Base-by-base conservation (phyloP, 1,284 basidiomycete genomes). In the Meira nashicola region DNA sequence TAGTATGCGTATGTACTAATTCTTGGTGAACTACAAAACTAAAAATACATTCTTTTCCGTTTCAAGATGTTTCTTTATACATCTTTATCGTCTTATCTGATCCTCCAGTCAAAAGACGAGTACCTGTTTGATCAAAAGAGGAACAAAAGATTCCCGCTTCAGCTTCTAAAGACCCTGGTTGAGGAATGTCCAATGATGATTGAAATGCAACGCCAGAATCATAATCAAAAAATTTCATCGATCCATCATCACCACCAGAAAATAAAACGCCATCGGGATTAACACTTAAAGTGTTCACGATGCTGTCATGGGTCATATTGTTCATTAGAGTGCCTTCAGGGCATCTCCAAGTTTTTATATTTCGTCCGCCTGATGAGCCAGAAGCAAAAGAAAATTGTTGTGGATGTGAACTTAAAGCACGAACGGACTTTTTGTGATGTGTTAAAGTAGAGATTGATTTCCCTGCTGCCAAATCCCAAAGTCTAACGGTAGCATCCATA, bases 321-420 rank as follows among this genome's bases (percentile, higher is more conserved):
- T 96, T 96, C 8, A 97, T 91, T 68, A 98, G 94, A 1, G 85
- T 82, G 43, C 95, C 95, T 65, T 97, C 92, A 11, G 94, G 94
- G 73, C 90, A 97, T 74, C 94, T 93, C 94, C 94, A 99, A 78
- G 96, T 96, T 80, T 99, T 99, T 82, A 98, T 95, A 79, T 97
- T 97, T 82, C 95, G 95, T 0, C 92, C 92, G 12, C 94, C 94
- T 0, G 93, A 89, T 8, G 90, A 92, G 44, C 90, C 94, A 1
- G 89, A 89, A 6, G 92, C 94, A 73, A 99, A 99, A 41, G 87
- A 89, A 81, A 92, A 98, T 76, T 98, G 93, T 9, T 89, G 91
- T 0, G 94, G 94, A 76, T 96, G 92, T 55, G 97, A 86, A 1
- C 93, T 89, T 49, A 99, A 83, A 0, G 93, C 87, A 58, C 94